Evolutionary conservation across 2,329 filamentous ascomycete species (phyloP).

Genomic region (Macrophomina phaseolina): DNA sequence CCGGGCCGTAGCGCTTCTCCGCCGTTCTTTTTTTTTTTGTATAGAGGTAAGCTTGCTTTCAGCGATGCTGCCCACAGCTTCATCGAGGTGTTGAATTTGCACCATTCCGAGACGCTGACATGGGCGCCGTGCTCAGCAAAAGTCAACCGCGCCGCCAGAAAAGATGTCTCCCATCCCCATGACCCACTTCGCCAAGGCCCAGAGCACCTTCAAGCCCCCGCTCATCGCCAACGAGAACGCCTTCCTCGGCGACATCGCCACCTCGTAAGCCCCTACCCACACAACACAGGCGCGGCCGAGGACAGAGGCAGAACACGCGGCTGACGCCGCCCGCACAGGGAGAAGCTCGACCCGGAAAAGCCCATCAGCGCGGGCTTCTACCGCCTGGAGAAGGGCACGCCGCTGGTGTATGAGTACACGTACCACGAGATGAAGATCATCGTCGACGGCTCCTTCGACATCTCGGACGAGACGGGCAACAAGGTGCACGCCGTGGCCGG

Average conservation of each 20-base stretch:
- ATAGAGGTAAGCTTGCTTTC: not conserved
- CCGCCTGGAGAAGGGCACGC: slow-evolving; percentile 70
- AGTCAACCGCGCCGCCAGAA: not conserved
- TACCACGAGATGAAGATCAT: slow-evolving; percentile 80
- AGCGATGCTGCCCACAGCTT: not conserved
- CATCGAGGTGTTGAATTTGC: not conserved
- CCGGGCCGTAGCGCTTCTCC: not conserved
- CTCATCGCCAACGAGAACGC: slow-evolving; percentile 72
- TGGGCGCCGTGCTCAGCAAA: not conserved
- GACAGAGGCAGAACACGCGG: not conserved
- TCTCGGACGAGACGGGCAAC: slow-evolving; percentile 67
- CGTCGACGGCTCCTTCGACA: slow-evolving; percentile 69
- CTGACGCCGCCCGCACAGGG: slow-evolving; percentile 42
- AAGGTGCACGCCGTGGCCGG: slow-evolving; percentile 65
- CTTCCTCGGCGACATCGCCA: slow-evolving; percentile 67
- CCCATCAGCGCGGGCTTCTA: slow-evolving; percentile 70
- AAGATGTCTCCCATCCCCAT: slow-evolving; percentile 43
- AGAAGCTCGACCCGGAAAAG: slow-evolving; percentile 61
- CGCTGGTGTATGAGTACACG: slow-evolving; percentile 70
- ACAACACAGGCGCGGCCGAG: not conserved
- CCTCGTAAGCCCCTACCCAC: slow-evolving; percentile 48
- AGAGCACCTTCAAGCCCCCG: slow-evolving; percentile 66
- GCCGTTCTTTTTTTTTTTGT: not conserved
- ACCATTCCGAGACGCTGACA: not conserved
- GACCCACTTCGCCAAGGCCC: slow-evolving; percentile 63